A percentile compares a stretch with the other conserved stretches of the same genome.
Conservation (phyloP, 2,329 filamentous ascomycete genomes). For the Keithomyces neogunnii region DNA sequence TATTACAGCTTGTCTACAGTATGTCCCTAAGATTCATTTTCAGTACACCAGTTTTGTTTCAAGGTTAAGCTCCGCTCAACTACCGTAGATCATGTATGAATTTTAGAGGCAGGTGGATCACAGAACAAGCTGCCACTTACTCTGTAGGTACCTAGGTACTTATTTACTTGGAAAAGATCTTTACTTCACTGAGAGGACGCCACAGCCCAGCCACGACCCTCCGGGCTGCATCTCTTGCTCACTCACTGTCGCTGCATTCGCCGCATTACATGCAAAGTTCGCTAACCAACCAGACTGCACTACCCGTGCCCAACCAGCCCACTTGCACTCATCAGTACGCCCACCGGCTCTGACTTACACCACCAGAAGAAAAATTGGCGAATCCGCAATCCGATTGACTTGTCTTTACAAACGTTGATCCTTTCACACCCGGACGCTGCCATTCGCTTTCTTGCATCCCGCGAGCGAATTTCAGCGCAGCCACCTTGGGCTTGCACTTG, state of each 20-base stretch:
- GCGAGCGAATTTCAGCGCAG: not conserved
- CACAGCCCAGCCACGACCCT: no score
- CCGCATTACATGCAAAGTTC: not conserved
- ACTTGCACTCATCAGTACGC: conserved; percentile 10
- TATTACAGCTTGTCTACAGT: not conserved
- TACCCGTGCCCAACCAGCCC: conserved; percentile 12
- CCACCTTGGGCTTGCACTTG: not conserved
- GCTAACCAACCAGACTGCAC: not conserved
- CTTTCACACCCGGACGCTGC: not conserved
- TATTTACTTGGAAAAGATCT: no score
- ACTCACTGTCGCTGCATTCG: conserved; percentile 9
- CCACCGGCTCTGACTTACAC: conserved; percentile 17
- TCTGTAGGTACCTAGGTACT: no score
- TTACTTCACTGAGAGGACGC: no score
- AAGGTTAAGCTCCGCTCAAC: no score
- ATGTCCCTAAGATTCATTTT: not conserved
- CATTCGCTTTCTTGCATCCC: not conserved
- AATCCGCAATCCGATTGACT: not conserved
- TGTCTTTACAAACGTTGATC: not conserved
- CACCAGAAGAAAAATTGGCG: conserved; percentile 16
- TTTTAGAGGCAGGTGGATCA: no score
- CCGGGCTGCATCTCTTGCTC: no score
- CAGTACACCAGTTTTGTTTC: no score
- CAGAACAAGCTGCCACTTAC: no score
- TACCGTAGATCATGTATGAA: no score